Evolutionary conservation across 78 protist species (phyloP), one percentile per base, ranked within the genome.

Genomic region (Capsaspora owczarzaki): DNA sequence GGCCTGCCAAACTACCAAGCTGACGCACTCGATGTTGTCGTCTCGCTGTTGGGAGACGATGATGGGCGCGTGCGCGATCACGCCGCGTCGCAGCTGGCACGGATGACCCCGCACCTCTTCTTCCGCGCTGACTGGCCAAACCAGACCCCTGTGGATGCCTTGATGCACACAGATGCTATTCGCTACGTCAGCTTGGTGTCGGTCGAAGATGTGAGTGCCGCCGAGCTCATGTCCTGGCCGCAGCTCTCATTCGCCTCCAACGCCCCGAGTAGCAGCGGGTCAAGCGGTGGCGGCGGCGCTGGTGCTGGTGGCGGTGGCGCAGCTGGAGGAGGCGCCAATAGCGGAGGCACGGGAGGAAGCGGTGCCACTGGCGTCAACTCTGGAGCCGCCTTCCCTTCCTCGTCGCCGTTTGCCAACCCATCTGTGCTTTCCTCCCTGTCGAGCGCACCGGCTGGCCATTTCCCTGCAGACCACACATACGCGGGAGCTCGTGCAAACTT

Each of bases 401-500:
- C n/a, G n/a, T n/a, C n/a, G n/a, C n/a, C n/a, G n/a, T n/a, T n/a
- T n/a, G n/a, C n/a, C n/a, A n/a, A n/a, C n/a, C n/a, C n/a, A n/a
- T n/a, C n/a, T n/a, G n/a, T n/a, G n/a, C n/a, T n/a, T n/a, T n/a
- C n/a, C n/a, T n/a, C n/a, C n/a, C n/a, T n/a, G n/a, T n/a, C n/a
- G n/a, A n/a, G n/a, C n/a, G n/a, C n/a, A n/a, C n/a, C n/a, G n/a
- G n/a, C n/a, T n/a, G n/a, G n/a, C n/a, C n/a, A n/a, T n/a, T n/a
- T n/a, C n/a, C n/a, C n/a, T n/a, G n/a, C n/a, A n/a, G n/a, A n/a
- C n/a, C n/a, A n/a, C n/a, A n/a, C n/a, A n/a, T n/a, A n/a, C n/a
- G n/a, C 20, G 66, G 4, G 66, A 56, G 66, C 66, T 56, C 35
- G 72, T 63, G 72, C 72, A 14, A 63, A 63, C 72, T 14, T 63